Evolutionary conservation across 2,329 filamentous ascomycete genomes (phyloP).

Genomic region (Ceratocystis lukuohia): DNA sequence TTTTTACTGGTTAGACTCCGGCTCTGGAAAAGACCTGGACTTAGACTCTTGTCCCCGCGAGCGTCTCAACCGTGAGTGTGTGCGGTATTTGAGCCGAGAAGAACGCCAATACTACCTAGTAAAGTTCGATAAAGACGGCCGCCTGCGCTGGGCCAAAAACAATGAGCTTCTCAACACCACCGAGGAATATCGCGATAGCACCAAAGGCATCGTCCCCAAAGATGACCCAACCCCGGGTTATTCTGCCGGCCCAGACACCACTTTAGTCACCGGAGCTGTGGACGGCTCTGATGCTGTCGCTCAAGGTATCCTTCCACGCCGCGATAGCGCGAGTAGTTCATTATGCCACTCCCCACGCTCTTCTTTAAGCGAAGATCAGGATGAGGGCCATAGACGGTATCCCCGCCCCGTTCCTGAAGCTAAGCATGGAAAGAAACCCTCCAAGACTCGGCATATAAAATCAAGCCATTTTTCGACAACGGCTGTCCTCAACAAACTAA

Average conservation of each 20-base stretch:
- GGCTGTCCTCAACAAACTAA: conserved; percentile 63
- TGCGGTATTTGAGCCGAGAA: conserved; percentile 71
- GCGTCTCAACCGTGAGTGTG: conserved; percentile 60
- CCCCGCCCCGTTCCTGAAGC: conserved; percentile 2
- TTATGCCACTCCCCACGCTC: conserved; percentile 17
- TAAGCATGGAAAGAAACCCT: conserved; percentile 12
- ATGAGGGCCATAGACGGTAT: conserved; percentile 28
- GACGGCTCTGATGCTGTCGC: conserved; percentile 11
- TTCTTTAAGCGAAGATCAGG: conserved; percentile 34
- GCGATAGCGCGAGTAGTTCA: conserved; percentile 26
- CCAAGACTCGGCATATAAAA: conserved; percentile 17
- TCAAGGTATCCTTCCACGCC: conserved; percentile 18
- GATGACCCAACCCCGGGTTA: conserved; percentile 48
- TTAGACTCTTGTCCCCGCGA: conserved; percentile 60
- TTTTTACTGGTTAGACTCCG: conserved; percentile 86
- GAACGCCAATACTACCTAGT: conserved; percentile 73
- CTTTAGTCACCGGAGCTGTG: conserved; percentile 9
- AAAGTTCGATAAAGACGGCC: conserved; percentile 57
- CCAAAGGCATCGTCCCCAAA: conserved; percentile 55
- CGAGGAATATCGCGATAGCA: conserved; percentile 61
- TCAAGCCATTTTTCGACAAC: conserved; percentile 52
- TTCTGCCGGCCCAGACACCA: conserved; percentile 25
- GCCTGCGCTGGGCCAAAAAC: conserved; percentile 80
- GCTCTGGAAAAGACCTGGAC: conserved; percentile 58
- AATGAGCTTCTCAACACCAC: conserved; percentile 64